phyloP scores from a whole-genome alignment of 306 rosid species.

The Datisca glomerata region DNA sequence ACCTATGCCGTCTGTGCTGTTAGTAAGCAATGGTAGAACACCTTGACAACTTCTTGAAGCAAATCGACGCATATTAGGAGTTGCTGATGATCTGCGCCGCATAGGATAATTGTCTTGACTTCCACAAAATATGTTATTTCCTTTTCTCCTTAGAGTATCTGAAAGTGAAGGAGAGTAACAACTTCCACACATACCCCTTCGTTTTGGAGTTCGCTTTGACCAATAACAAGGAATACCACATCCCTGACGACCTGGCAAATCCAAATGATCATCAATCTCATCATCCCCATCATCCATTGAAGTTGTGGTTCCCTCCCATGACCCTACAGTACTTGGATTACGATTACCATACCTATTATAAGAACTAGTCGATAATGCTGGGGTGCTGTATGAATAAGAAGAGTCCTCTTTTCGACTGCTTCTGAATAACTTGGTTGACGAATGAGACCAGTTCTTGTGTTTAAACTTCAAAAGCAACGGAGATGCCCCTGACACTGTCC shows the following conservation, averaged over 20 bases:
- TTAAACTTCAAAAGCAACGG: slow-evolving; percentile 55
- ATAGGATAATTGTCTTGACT: slow-evolving; percentile 47
- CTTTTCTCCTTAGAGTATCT: slow-evolving; percentile 76
- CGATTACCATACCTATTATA: slow-evolving; percentile 43
- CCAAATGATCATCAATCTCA: slow-evolving; percentile 61
- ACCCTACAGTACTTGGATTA: slow-evolving; percentile 76
- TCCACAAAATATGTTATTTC: slow-evolving; percentile 68
- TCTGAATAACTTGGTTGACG: slow-evolving; percentile 42
- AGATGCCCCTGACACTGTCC: slow-evolving; percentile 44
- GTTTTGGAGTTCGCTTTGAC: slow-evolving; percentile 73
- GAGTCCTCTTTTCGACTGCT: slow-evolving; percentile 56
- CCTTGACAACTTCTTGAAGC: slow-evolving; percentile 60
- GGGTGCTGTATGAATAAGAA: slow-evolving; percentile 82
- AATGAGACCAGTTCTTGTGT: slow-evolving; percentile 46
- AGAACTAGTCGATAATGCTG: slow-evolving; percentile 90
- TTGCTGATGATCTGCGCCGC: slow-evolving; percentile 30
- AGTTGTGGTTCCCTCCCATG: slow-evolving; percentile 84
- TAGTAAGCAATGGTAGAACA: slow-evolving; percentile 67
- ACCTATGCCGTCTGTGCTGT: slow-evolving; percentile 46
- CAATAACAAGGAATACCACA: slow-evolving; percentile 97
- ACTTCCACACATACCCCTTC: slow-evolving; percentile 48
- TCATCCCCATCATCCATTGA: slow-evolving; percentile 69
- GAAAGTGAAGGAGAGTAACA: slow-evolving; percentile 90
- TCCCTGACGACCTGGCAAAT: slow-evolving; percentile 69
- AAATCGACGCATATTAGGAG: slow-evolving; percentile 42